Percentiles rank a stretch among this genome's conserved stretches.
These are phyloP conservation scores for Metschnikowia baotianmanensis DNA, from an alignment of 805 yeast species.

Conservation along the genomic window DNA sequence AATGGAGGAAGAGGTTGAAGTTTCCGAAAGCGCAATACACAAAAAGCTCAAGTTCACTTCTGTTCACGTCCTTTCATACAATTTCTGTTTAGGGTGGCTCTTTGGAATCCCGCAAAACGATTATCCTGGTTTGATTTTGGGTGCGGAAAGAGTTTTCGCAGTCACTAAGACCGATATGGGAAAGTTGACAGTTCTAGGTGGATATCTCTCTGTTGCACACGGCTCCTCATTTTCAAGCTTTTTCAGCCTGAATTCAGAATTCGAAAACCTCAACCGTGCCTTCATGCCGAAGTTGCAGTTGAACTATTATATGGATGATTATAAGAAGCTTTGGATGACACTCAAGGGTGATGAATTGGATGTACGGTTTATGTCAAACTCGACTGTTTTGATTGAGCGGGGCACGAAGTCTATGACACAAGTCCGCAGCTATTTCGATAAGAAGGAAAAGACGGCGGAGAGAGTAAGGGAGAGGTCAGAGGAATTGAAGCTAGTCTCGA, in stretches of 20 bases:
- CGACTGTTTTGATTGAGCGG: constrained; percentile 54
- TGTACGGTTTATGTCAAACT: constrained; percentile 57
- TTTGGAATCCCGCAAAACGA: constrained; percentile 47
- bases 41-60: constrained; percentile 24
- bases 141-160: constrained; percentile 72
- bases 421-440: constrained; percentile 36
- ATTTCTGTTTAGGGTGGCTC: constrained; percentile 77
- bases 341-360: constrained; percentile 70
- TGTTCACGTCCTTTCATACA: constrained; percentile 57
- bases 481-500: background rate
- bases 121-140: constrained; percentile 73
- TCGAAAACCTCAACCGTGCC: constrained; percentile 54
- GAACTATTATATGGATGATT: constrained; percentile 38
- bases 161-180: constrained; percentile 62
- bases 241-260: constrained; percentile 46
- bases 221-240: constrained; percentile 52
- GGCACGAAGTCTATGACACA: constrained; percentile 45
- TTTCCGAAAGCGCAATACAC: background rate
- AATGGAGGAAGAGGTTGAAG: background rate
- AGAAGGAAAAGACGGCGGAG: constrained; percentile 18
- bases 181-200: constrained; percentile 63
- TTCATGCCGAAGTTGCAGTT: constrained; percentile 69
- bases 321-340: constrained; percentile 43
- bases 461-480: constrained; percentile 2
- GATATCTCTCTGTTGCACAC: constrained; percentile 69